Evolutionary conservation across 129 eudicot genomes (phyloP), one percentile per base, ranked within the genome.

Genomic region (Artemisia annua): DNA sequence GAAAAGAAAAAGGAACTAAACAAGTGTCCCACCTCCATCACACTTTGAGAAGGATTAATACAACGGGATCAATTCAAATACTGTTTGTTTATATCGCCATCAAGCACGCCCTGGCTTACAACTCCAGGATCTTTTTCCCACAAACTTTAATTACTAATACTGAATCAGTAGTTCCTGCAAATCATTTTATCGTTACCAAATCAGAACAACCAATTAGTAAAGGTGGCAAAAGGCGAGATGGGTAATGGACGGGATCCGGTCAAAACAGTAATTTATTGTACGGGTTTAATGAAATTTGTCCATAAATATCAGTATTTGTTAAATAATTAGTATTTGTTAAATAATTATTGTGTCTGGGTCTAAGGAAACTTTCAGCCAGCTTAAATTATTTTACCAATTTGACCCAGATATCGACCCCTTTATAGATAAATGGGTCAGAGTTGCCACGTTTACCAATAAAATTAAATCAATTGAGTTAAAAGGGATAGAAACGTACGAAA

Each of bases 11-110:
- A 63, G 26, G 14, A 67, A 53, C 30, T 67, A 72, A 78, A 78
- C 80, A 74, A 67, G 80, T 62, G 62, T 59, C 74, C 66, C 74
- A 71, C 76, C 71, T 67, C 79, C 81, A 80, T 63, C 75, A 70
- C 85, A 85, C 83, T 77, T 77, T 71, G 51, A 64, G 16, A 64
- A 74, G 76, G 74, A 86, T 39, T 71, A 83, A 79, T 72, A 75
- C 75, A 79, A 26, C 52, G 59, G 79, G 70, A 73, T 48, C 63
- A 72, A 52, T 67, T 63, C 79, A 72, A 67, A 72, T n/a, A n/a
- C n/a, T n/a, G 77, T 59, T 69, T 63, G 48, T 71, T 64, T 43
- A 35, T 64, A 18, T 57, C 63, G 63, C 28, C 63, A 19, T 17
- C n/a, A 57, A 39, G 24, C 69, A 64, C 46, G 1, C 11, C 69